Percentiles rank a stretch among this genome's conserved stretches.
Conservation (phyloP, 2,329 filamentous ascomycete genomes). For the Alternaria atra region DNA sequence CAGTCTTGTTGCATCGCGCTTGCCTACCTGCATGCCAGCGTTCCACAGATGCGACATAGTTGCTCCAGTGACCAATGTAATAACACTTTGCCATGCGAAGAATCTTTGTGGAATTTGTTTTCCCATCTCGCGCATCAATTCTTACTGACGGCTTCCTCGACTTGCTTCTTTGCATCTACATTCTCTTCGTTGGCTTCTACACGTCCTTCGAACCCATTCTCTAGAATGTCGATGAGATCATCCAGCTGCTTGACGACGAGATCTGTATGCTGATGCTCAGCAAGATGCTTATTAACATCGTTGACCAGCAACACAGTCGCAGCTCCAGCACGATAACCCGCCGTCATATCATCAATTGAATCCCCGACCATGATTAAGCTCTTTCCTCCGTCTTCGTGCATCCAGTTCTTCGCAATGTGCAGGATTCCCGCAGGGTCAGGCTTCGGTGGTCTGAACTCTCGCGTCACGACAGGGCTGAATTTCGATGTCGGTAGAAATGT, state of each 20-base stretch:
- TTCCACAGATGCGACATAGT: not conserved
- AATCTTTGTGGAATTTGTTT: not conserved
- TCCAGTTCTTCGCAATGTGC: slow-evolving; percentile 84
- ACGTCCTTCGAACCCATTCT: slow-evolving; percentile 73
- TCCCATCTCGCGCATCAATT: not conserved
- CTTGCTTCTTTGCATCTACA: slow-evolving; percentile 35
- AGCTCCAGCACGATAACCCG: slow-evolving; percentile 82
- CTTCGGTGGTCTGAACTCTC: slow-evolving; percentile 84
- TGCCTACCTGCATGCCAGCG: not conserved
- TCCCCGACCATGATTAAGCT: slow-evolving; percentile 65
- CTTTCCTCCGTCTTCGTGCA: slow-evolving; percentile 53
- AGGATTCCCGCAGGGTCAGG: slow-evolving; percentile 87
- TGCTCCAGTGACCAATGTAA: not conserved
- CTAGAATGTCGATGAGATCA: slow-evolving; percentile 78
- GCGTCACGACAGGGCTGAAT: slow-evolving; percentile 83
- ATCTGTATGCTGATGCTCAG: slow-evolving; percentile 78
- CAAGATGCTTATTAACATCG: slow-evolving; percentile 77
- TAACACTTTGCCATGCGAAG: not conserved
- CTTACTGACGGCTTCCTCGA: slow-evolving; percentile 24
- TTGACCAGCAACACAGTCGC: slow-evolving; percentile 90
- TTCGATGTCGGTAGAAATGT: slow-evolving; percentile 75
- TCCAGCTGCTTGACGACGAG: slow-evolving; percentile 74
- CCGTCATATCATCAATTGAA: slow-evolving; percentile 91
- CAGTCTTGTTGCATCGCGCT: not conserved
- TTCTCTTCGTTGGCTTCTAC: slow-evolving; percentile 37